These are phyloP conservation scores for Fusarium redolens DNA, from an alignment of 2,329 filamentous ascomycete species.

Conservation along the genomic window DNA sequence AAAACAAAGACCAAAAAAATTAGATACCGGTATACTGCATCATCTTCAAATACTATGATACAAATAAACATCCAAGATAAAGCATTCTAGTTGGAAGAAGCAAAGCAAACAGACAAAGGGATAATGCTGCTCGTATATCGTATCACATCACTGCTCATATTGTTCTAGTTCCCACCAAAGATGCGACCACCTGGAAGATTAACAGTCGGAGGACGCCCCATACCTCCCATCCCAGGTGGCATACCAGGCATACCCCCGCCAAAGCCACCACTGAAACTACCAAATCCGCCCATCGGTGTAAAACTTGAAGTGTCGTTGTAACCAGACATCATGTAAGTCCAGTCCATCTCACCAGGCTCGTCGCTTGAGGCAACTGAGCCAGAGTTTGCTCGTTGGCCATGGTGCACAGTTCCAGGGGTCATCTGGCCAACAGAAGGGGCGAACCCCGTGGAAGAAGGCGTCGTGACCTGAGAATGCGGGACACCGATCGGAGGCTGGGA, in stretches of 20 bases:
- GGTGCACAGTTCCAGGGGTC: conserved; percentile 12
- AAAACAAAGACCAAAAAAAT: no score
- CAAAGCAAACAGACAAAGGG: not conserved
- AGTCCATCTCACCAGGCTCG: conserved; percentile 58
- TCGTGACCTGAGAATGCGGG: conserved; percentile 35
- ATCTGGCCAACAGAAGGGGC: conserved; percentile 45
- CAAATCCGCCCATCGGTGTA: conserved; percentile 46
- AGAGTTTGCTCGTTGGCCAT: conserved; percentile 21
- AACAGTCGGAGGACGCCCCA: conserved; percentile 22
- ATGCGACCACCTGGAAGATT: conserved; percentile 41
- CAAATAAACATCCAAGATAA: not conserved
- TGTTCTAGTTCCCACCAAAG: conserved; percentile 43
- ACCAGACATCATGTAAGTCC: conserved; percentile 59
- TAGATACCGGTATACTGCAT: not conserved
- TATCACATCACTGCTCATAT: conserved; percentile 5
- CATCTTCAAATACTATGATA: not conserved
- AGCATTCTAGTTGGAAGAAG: not conserved
- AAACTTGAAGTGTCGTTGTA: conserved; percentile 52
- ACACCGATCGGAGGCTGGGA: conserved; percentile 42
- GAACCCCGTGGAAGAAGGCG: conserved; percentile 49
- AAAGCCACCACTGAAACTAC: conserved; percentile 42
- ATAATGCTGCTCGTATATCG: not conserved
- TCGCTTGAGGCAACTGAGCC: conserved; percentile 41
- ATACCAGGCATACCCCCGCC: conserved; percentile 42
- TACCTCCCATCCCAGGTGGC: conserved; percentile 29